Base-by-base conservation (phyloP, 768 basidiomycete genomes). In the Suillus ampliporus region DNA sequence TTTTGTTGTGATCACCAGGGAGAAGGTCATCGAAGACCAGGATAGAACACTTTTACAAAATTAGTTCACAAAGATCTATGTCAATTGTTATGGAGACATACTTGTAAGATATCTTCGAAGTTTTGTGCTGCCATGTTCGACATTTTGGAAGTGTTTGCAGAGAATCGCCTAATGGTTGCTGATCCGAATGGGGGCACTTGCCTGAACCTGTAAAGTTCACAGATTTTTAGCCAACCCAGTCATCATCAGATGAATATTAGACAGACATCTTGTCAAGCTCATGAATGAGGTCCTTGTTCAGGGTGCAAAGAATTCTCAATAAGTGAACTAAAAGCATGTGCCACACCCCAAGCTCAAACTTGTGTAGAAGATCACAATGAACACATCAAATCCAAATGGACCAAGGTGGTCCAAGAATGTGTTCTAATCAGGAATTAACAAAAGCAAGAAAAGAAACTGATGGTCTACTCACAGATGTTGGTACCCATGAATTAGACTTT, bases 401-500 rank as follows among this genome's bases (percentile, higher is more conserved):
- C 31, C 31, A 31, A 31, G 31, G 31, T 58, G 65, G 2, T 68
- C 57, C 5, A 75, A 72, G 65, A 79, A 79, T 2, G 78, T 76
- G 69, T 79, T 80, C 78, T 80, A 61, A 48, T 28, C 43, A 4
- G 79, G 58, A 28, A 80, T 69, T 0, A 73, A 72, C 9, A 79
- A 70, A 6, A 81, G 71, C 48, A 80, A 79, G 0, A 63, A 10
- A 79, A 31, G 31, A 65, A 0, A 78, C 37, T 1, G 68, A 63
- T 60, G 77, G 79, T 76, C 78, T 44, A 57, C 71, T 61, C 31
- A 78, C 78, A 34, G 51, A 35, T 14, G 74, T 74, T 2, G 76
- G 79, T 4, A 77, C 72, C 0, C 79, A 78, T 1, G 78, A 62
- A 50, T 79, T 76, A 60, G 77, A 61, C 60, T 80, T 78, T 63